Evolutionary conservation across 192 early-diverging fungal species (phyloP), one percentile per base, ranked within the genome.

Genomic region (Mortierella hygrophila): DNA sequence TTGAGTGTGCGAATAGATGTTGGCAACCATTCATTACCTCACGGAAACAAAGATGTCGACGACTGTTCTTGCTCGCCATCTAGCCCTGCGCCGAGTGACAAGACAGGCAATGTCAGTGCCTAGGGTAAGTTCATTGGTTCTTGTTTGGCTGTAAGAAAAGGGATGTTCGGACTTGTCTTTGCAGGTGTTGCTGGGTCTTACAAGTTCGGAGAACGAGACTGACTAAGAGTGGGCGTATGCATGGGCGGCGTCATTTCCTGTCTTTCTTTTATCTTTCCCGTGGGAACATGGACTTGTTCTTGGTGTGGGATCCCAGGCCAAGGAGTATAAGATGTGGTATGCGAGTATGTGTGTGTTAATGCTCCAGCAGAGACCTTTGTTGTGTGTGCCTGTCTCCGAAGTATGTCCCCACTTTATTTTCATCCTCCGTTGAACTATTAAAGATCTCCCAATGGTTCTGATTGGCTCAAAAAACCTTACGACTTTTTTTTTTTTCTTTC

Each of bases 401-500:
- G 55, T n/a, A 23, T 26, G 44, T 46, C 3, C 47, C 18, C 16
- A 5, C 49, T 21, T 60, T 65, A 32, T 65, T 65, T 65, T 65
- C 60, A 9, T 65, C 26, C 60, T 65, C 60, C 60, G 60, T 29
- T 32, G 60, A 15, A 29, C 21, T 26, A 57, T 52, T 26, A 26
- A 57, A 57, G 55, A 65, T 65, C 60, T 29, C 3, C 29, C 29
- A 65, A 60, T 3, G 60, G 23, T 4, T 65, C 46, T 80, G 78
- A 80, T 80, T 80, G 78, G 78, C 60, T 40, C 3, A 68, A 13
- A 65, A 55, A 40, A 80, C 68, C 78, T 80, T 72, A 63, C 78
- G 78, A 80, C 73, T 46, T 74, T 80, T 80, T 80, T 80, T 73
- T 79, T 74, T 49, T 71, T 60, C 65, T 35, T 23, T 26, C 60